Evolutionary conservation across 2,329 filamentous ascomycete species (phyloP).

Genomic region (Didymella pomorum): DNA sequence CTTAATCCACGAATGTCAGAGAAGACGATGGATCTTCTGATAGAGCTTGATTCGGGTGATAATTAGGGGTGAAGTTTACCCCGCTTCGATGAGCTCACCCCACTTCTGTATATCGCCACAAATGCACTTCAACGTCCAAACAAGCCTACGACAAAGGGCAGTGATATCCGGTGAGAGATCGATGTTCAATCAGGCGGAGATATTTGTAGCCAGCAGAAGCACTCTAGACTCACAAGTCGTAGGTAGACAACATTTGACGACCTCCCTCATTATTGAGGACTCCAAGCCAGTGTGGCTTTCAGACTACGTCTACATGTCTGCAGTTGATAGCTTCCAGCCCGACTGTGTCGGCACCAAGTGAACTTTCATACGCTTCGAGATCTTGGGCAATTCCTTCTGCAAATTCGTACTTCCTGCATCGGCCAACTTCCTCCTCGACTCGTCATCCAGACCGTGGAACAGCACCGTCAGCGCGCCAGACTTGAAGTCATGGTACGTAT

Average conservation of each 20-base stretch:
- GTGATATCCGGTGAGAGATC: too few relatives aligned
- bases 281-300: background rate
- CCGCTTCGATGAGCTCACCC: conserved; percentile 6
- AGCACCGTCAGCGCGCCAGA: conserved; percentile 1
- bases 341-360: background rate
- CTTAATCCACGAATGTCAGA: background rate
- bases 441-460: conserved; percentile 4
- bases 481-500: background rate
- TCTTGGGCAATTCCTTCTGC: background rate
- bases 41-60: background rate
- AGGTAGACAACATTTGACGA: too few relatives aligned
- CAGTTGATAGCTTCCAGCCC: background rate
- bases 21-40: background rate
- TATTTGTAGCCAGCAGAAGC: too few relatives aligned
- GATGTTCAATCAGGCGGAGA: too few relatives aligned
- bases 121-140: background rate
- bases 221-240: too few relatives aligned
- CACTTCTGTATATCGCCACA: background rate
- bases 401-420: background rate
- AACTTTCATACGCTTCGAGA: background rate
- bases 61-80: background rate
- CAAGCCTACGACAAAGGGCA: background rate
- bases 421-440: background rate
- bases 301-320: background rate
- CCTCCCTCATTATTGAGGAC: background rate